Percentiles rank a stretch among this genome's conserved stretches.
Evolutionary conservation across 352 stramenopile genomes (phyloP).

Genomic region (Globisporangium middletonii): DNA sequence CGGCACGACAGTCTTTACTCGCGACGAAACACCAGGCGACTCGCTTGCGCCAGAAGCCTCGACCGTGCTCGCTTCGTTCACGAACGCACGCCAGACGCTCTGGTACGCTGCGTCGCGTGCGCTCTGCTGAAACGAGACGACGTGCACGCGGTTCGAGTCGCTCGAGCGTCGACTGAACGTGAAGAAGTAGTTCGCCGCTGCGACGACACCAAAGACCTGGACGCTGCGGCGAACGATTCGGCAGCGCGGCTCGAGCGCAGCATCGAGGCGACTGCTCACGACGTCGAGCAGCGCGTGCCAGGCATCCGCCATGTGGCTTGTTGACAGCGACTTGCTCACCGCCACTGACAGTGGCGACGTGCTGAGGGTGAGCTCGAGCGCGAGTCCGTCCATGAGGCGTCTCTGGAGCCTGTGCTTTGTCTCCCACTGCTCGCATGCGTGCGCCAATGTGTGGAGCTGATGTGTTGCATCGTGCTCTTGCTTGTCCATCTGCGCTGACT

Average conservation of each 20-base stretch:
- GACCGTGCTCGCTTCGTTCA: neutral
- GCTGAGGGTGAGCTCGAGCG: constrained; percentile 2
- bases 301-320: constrained; percentile 6
- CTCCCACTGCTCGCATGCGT: constrained; percentile 2
- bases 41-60: neutral
- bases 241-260: neutral
- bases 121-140: constrained; percentile 2
- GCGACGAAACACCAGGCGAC: too few relatives aligned
- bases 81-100: constrained; percentile 5
- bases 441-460: neutral
- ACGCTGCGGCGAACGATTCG: neutral
- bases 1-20: constrained; percentile 3
- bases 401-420: neutral
- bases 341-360: neutral
- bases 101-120: neutral
- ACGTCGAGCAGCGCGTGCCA: constrained; percentile 11
- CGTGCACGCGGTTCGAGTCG: constrained; percentile 1
- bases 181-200: constrained; percentile 11
- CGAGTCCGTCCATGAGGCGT: constrained; percentile 4
- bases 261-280: constrained; percentile 5
- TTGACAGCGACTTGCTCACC: neutral
- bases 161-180: neutral
- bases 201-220: constrained; percentile 7
- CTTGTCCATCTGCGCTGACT: neutral
- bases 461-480: constrained; percentile 1